phyloP scores from a whole-genome alignment of 106 monocot species.

The Dioscorea alata region DNA sequence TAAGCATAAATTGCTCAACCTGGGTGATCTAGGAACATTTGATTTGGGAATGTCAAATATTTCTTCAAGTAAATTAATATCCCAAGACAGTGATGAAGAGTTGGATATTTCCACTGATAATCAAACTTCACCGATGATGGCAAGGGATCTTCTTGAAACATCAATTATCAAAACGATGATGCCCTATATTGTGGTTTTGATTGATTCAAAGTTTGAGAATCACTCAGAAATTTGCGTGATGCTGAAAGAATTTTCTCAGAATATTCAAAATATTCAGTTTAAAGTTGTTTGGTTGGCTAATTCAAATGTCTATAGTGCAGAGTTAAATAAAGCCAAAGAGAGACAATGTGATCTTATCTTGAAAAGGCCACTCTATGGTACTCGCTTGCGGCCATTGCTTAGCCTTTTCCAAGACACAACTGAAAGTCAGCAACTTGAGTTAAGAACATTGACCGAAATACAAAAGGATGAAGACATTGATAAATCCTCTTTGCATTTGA shows the following conservation, averaged over 20 bases:
- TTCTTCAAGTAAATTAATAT: neutral
- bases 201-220: conserved; percentile 39
- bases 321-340: conserved; percentile 15
- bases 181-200: conserved; percentile 27
- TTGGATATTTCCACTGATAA: conserved; percentile 6
- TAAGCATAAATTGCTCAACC: neutral
- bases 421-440: conserved; percentile 7
- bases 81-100: neutral
- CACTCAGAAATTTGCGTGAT: conserved; percentile 17
- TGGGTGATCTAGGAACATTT: conserved; percentile 6
- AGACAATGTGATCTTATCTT: conserved; percentile 41
- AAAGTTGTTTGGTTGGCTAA: conserved; percentile 57
- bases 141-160: conserved; percentile 7
- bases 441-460: neutral
- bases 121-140: conserved; percentile 7
- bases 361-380: conserved; percentile 72
- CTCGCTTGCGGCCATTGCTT: conserved; percentile 43
- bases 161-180: neutral
- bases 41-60: neutral
- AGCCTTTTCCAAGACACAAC: conserved; percentile 33
- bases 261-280: conserved; percentile 12
- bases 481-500: neutral
- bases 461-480: neutral
- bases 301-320: conserved; percentile 21
- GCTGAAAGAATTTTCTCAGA: conserved; percentile 19